phyloP scores from a whole-genome alignment of 2,329 filamentous ascomycete genomes.

The Trichoderma koningiopsis region DNA sequence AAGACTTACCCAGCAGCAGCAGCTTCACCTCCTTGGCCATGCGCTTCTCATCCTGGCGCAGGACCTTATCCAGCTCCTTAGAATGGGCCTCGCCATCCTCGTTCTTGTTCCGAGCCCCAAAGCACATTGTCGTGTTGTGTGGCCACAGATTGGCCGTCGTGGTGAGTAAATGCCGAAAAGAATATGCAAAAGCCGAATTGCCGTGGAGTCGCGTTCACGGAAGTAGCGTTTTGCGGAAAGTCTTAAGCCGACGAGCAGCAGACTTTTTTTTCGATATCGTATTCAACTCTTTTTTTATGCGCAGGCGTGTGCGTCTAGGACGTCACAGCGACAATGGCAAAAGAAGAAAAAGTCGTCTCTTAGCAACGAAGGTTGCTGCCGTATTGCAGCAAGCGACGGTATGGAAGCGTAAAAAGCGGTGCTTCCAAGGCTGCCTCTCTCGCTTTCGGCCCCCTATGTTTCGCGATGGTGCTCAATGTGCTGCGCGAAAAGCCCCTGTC shows the following conservation, averaged over 20 bases:
- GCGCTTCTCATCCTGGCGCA: slow-evolving; percentile 85
- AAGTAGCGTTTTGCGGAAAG: neutral
- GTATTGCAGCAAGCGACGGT: neutral
- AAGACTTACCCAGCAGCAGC: slow-evolving; percentile 73
- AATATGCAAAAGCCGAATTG: slow-evolving; percentile 1
- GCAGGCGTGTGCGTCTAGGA: neutral
- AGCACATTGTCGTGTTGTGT: slow-evolving; percentile 57
- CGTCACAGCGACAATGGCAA: slow-evolving; percentile 4
- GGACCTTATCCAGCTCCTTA: slow-evolving; percentile 80
- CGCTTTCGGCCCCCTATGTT: slow-evolving; percentile 14
- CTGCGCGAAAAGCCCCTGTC: slow-evolving; percentile 16
- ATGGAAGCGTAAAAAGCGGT: slow-evolving; percentile 12
- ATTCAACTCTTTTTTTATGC: neutral
- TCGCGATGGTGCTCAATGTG: slow-evolving; percentile 8
- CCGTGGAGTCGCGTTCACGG: slow-evolving; percentile 15
- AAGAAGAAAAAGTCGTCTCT: neutral
- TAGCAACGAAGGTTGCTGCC: slow-evolving; percentile 4
- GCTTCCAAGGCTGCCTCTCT: neutral
- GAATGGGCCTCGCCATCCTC: slow-evolving; percentile 57
- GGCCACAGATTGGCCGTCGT: slow-evolving; percentile 5
- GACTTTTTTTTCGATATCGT: neutral
- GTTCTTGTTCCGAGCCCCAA: slow-evolving; percentile 57
- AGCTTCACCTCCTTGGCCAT: slow-evolving; percentile 90
- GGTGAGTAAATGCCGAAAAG: neutral
- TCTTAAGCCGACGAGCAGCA: neutral